Evolutionary conservation across 768 basidiomycete genomes (phyloP).

Genomic region (Psilocybe sp.): DNA sequence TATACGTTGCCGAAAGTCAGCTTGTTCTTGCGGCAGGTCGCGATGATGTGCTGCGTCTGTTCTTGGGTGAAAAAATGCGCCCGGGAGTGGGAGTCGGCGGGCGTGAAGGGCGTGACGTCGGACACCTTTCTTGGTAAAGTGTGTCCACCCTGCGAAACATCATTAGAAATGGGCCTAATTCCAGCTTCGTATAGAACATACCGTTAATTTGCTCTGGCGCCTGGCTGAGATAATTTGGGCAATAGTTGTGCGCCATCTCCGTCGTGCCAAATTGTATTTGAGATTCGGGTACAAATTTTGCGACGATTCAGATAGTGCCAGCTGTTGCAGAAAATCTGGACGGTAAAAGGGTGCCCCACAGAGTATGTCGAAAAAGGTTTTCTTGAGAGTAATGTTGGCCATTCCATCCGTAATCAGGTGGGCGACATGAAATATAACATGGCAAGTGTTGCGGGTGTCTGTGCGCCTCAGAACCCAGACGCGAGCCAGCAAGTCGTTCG

Average conservation of each 20-base stretch:
- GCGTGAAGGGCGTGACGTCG: constrained; percentile 27
- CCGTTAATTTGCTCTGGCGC: constrained; percentile 32
- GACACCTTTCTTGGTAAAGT: constrained; percentile 46
- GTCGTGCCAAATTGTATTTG: constrained; percentile 30
- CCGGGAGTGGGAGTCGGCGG: constrained; percentile 31
- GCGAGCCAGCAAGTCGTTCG: constrained; percentile 38
- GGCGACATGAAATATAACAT: constrained; percentile 41
- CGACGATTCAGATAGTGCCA: constrained; percentile 38
- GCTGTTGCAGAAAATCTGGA: constrained; percentile 31
- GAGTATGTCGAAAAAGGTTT: constrained; percentile 44
- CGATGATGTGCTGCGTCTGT: constrained; percentile 28
- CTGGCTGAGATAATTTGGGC: constrained; percentile 32
- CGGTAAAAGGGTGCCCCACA: constrained; percentile 8
- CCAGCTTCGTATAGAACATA: constrained; percentile 15
- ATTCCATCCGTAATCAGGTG: constrained; percentile 53
- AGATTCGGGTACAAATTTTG: constrained; percentile 33
- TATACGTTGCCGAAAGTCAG: constrained; percentile 52
- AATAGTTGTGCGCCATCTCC: constrained; percentile 45
- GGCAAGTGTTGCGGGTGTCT: constrained; percentile 32
- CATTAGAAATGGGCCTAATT: not conserved
- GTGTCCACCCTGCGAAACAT: constrained; percentile 48
- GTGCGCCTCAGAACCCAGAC: constrained; percentile 38
- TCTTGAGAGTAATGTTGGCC: constrained; percentile 36
- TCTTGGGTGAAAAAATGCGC: constrained; percentile 22
- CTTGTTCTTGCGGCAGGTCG: constrained; percentile 36